A percentile compares a stretch with the other conserved stretches of the same genome.
Evolutionary conservation across 2,329 filamentous ascomycete species (phyloP).

Genomic region (Tolypocladium inflatum): DNA sequence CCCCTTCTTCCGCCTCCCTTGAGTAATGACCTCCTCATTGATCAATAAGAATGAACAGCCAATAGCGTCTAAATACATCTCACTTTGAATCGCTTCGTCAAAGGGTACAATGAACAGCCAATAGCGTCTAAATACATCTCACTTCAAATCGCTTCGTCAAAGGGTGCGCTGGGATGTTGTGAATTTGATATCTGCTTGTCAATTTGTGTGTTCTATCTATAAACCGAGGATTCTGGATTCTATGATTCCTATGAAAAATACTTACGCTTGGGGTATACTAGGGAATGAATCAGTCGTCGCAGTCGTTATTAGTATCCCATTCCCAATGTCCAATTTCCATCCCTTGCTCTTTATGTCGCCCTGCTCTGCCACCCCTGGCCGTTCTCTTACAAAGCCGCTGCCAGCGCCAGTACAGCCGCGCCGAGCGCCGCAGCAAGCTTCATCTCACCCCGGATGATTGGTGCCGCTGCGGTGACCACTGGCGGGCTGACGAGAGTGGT

Average conservation of each 20-base stretch:
- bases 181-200: not conserved
- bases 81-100: not conserved
- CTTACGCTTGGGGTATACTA: not conserved
- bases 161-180: not conserved
- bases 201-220: not conserved
- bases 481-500: constrained; percentile 13
- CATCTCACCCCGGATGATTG: not conserved
- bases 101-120: not conserved
- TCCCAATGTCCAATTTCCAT: not conserved
- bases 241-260: not conserved
- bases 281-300: not conserved
- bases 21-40: not conserved
- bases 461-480: constrained; percentile 1
- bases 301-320: not conserved
- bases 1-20: not conserved
- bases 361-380: not conserved
- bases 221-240: no score
- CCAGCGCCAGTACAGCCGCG: not conserved
- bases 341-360: no score
- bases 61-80: not conserved
- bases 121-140: not conserved
- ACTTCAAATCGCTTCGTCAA: not conserved
- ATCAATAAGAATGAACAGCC: not conserved
- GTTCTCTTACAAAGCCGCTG: not conserved
- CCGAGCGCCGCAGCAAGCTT: not conserved